These are phyloP conservation scores for Cyamopsis tetragonoloba DNA, from an alignment of 306 rosid species.

Conservation along the genomic window DNA sequence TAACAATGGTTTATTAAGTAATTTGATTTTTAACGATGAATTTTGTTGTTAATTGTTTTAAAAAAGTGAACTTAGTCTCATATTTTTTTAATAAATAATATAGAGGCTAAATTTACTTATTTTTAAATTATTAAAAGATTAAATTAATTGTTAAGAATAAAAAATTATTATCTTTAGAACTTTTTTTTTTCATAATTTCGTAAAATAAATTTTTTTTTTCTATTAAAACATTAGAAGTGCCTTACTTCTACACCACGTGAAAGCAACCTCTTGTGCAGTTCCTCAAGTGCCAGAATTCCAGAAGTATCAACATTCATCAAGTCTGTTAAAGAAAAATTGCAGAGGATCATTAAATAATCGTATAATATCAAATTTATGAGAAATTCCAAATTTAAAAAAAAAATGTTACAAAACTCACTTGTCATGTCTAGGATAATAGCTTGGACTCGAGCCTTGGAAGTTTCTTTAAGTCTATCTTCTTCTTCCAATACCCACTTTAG, in stretches of 20 bases:
- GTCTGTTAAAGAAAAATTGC: constrained; percentile 28
- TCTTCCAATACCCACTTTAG: constrained; percentile 55
- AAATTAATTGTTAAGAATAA: not conserved
- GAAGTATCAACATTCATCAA: constrained; percentile 74
- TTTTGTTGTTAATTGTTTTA: too few species aligned
- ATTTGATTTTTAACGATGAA: too few species aligned
- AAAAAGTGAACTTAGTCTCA: too few species aligned
- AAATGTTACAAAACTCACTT: constrained; percentile 39
- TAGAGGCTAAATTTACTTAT: too few species aligned
- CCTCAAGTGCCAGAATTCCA: constrained; percentile 68
- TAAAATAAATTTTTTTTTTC: too few species aligned
- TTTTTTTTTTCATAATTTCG: too few species aligned
- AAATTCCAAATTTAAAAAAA: not conserved
- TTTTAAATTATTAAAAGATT: too few species aligned
- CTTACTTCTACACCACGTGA: constrained; percentile 57
- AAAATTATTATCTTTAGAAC: too few species aligned
- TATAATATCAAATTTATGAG: not conserved
- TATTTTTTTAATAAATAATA: too few species aligned
- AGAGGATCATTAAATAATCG: not conserved
- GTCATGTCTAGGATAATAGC: constrained; percentile 69
- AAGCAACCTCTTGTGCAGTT: constrained; percentile 54
- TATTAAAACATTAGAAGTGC: too few species aligned
- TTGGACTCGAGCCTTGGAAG: constrained; percentile 33
- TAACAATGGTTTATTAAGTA: too few species aligned
- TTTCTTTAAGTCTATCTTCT: constrained; percentile 42